phyloP scores from a whole-genome alignment of 495 filamentous ascomycete species.

The Cenococcum geophilum region DNA sequence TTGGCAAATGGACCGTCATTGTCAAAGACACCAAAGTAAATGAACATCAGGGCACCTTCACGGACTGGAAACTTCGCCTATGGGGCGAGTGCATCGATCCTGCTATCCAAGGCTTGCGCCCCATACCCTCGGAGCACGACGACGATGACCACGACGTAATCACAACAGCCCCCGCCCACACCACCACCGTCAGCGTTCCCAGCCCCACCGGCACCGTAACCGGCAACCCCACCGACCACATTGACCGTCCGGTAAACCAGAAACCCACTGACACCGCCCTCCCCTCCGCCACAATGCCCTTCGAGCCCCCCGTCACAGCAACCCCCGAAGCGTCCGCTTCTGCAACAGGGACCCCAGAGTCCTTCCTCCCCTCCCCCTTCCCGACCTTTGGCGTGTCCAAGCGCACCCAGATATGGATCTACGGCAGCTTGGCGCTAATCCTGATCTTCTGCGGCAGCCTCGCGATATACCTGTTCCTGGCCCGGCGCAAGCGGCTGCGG shows the following conservation, averaged over 20 bases:
- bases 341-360: constrained; percentile 22
- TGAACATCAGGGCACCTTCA: constrained; percentile 65
- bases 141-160: constrained; percentile 70
- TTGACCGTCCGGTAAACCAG: constrained; percentile 66
- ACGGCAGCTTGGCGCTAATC: constrained; percentile 76
- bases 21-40: constrained; percentile 84
- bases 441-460: constrained; percentile 75
- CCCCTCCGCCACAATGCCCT: constrained; percentile 29
- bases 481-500: constrained; percentile 66
- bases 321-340: constrained; percentile 39
- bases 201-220: constrained; percentile 42
- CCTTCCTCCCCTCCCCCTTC: constrained; percentile 79
- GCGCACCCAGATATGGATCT: constrained; percentile 90
- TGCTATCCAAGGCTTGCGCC: constrained; percentile 60
- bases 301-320: constrained; percentile 28
- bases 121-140: constrained; percentile 77
- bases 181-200: constrained; percentile 47
- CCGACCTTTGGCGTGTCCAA: constrained; percentile 92
- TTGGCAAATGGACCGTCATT: constrained; percentile 84
- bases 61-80: constrained; percentile 88
- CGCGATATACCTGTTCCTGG: constrained; percentile 70
- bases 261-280: constrained; percentile 45
- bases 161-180: constrained; percentile 45
- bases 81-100: constrained; percentile 86
- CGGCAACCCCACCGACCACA: constrained; percentile 60